Base-by-base conservation (phyloP, 1,284 basidiomycete genomes). In the Neonothopanus nambi region DNA sequence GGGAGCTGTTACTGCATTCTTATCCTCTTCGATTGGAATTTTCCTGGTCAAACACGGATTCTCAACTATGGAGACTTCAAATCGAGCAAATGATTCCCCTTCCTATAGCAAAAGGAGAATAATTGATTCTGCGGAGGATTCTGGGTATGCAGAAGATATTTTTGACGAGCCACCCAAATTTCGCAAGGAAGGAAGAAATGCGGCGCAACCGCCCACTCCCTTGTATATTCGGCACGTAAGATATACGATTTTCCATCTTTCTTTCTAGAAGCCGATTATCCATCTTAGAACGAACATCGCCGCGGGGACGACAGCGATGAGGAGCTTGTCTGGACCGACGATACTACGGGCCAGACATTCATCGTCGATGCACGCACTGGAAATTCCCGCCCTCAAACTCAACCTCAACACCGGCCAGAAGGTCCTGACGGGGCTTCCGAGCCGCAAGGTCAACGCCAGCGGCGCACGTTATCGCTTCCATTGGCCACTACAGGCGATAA, bases 41-140 rank as follows among this genome's bases (percentile, higher is more conserved):
- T 93, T 93, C 65, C 76, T 96, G 28, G 62, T 71, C 41, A 76
- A 77, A 54, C 79, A 94, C 64, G 81, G 82, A 1, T 92, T 91
- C 68, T 57, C 71, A 44, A 55, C 63, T 18, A 42, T 9, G 35
- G 17, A 15, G 24, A 36, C 51, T 30, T 30, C 43, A 23, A 28
- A 35, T 30, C 38, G n/a, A 26, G 35, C 18, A 36, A 35, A 39
- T 43, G 38, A 48, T 18, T 54, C 57, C 37, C 57, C 47, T 24
- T 62, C 57, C 28, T 57, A 59, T 28, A 68, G 70, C 17, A 84
- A 81, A 65, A 72, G 74, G 56, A 68, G 67, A 59, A 78, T 68
- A 58, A 24, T 67, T 33, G 54, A 61, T 36, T 56, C 52, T 43
- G 63, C 60, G 41, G 65, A 68, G 50, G 63, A 71, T 51, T 69